Conservation (phyloP, 2,329 filamentous ascomycete species). For the Arthrobotrys sinensis region DNA sequence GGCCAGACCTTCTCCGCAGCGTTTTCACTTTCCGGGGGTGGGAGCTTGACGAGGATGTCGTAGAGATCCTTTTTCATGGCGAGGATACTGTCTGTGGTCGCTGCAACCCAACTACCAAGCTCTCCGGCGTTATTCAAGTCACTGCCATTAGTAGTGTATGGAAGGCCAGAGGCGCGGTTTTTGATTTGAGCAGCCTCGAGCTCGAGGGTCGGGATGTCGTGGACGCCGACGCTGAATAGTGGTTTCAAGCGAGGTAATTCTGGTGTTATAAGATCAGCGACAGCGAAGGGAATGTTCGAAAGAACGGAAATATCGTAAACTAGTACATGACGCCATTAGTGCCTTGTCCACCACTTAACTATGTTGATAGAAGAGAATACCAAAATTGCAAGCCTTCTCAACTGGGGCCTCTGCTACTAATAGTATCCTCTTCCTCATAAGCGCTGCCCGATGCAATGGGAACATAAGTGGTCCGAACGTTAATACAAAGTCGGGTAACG, state of each 20-base stretch:
- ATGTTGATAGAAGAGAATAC: constrained; percentile 70
- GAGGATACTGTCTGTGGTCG: constrained; percentile 94
- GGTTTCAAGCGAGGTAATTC: constrained; percentile 75
- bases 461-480: constrained; percentile 93
- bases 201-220: constrained; percentile 87
- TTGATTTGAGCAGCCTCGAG: constrained; percentile 71
- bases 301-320: constrained; percentile 96
- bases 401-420: constrained; percentile 90
- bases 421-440: constrained; percentile 88
- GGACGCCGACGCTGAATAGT: constrained; percentile 92
- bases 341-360: constrained; percentile 59
- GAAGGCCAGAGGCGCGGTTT: constrained; percentile 61
- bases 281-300: constrained; percentile 84
- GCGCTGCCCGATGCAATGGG: constrained; percentile 86
- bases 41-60: constrained; percentile 89
- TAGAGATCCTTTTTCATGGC: constrained; percentile 88
- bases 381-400: constrained; percentile 87
- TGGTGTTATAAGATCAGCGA: constrained; percentile 68
- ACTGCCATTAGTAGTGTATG: constrained; percentile 66
- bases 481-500: constrained; percentile 82
- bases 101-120: constrained; percentile 83
- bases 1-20: constrained; percentile 80
- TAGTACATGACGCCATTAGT: constrained; percentile 67
- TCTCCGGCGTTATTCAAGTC: constrained; percentile 66
- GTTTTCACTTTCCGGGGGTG: constrained; percentile 74